phyloP scores from a whole-genome alignment of 2,329 filamentous ascomycete species.

The Cadophora malorum region DNA sequence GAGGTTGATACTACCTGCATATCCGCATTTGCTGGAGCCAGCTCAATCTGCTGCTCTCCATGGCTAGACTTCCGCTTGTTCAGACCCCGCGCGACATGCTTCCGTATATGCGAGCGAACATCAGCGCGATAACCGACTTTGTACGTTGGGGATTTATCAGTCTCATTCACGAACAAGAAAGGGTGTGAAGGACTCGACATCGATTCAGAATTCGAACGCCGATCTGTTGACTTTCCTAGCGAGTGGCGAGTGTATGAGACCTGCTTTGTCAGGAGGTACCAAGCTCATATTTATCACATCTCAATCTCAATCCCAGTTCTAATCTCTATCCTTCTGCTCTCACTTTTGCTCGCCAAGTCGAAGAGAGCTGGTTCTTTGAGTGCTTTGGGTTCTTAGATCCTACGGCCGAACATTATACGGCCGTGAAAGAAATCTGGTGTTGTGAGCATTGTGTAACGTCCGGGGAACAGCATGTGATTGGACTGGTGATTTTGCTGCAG shows the following conservation, averaged over 20 bases:
- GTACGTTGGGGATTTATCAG: not conserved
- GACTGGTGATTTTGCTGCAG: not conserved
- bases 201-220: not conserved
- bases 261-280: conserved; percentile 6
- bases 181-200: conserved; percentile 1
- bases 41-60: conserved; percentile 4
- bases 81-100: not conserved
- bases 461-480: not conserved
- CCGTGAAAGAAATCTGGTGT: not conserved
- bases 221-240: conserved; percentile 12
- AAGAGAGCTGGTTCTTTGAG: not conserved
- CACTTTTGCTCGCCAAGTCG: not conserved
- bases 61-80: not conserved
- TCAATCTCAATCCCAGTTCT: not conserved
- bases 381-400: not conserved
- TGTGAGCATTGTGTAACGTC: not conserved
- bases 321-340: not conserved
- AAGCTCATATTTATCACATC: not conserved
- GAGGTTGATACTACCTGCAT: not conserved
- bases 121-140: conserved; percentile 3
- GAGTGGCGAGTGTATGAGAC: conserved; percentile 3
- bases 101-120: conserved; percentile 5
- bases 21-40: not conserved
- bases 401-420: conserved; percentile 9
- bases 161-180: conserved; percentile 5